These are phyloP conservation scores for Colletotrichum tamarilloi DNA, from an alignment of 2,329 filamentous ascomycete species.

Conservation along the genomic window DNA sequence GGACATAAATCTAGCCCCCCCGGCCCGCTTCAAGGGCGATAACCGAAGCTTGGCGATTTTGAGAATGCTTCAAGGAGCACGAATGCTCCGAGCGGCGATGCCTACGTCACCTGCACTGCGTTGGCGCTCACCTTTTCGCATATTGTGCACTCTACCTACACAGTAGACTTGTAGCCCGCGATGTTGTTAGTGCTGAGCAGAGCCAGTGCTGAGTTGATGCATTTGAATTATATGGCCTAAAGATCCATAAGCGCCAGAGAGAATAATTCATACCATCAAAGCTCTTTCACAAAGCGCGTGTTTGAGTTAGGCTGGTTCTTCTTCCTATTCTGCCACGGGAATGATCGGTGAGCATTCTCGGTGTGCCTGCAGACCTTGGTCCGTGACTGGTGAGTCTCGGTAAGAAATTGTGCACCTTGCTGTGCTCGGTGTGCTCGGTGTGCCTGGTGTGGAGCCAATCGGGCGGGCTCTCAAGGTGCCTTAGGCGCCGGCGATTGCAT, in stretches of 20 bases:
- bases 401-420: background rate
- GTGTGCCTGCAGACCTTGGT: background rate
- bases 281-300: background rate
- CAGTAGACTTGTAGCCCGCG: background rate
- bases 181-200: background rate
- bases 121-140: background rate
- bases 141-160: background rate
- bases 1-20: background rate
- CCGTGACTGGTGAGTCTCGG: background rate
- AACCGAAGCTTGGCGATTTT: background rate
- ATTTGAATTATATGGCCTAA: background rate
- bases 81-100: background rate
- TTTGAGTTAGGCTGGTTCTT: background rate
- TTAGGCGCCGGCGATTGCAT: conserved; percentile 34
- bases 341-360: background rate
- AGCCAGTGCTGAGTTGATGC: background rate
- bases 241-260: no score
- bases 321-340: background rate
- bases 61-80: background rate
- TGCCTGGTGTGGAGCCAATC: background rate
- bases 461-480: conserved; percentile 28
- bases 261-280: background rate
- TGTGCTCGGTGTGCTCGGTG: background rate
- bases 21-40: background rate
- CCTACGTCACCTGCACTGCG: background rate